phyloP scores from a whole-genome alignment of 768 basidiomycete genomes.

The Russula sp. region DNA sequence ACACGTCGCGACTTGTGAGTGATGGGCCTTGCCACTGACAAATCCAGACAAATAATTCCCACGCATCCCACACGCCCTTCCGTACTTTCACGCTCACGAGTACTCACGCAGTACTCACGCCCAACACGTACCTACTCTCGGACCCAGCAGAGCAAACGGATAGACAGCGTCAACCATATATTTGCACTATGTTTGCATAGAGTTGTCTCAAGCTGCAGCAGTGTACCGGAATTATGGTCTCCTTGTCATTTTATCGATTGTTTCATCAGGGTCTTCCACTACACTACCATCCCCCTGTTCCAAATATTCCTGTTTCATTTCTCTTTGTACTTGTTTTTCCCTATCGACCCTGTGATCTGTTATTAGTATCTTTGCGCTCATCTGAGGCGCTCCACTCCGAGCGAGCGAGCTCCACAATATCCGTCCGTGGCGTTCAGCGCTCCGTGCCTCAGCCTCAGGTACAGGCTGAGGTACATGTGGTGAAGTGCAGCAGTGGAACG shows the following conservation, averaged over 20 bases:
- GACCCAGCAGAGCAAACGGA: not conserved
- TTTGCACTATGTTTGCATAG: not conserved
- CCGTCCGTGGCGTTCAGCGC: constrained; percentile 13
- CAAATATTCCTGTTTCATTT: constrained; percentile 13
- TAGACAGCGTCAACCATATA: not conserved
- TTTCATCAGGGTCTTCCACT: constrained; percentile 4
- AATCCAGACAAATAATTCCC: constrained; percentile 21
- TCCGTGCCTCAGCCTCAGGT: constrained; percentile 18
- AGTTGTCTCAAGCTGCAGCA: not conserved
- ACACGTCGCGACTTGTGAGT: constrained; percentile 27
- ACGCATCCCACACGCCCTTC: not conserved
- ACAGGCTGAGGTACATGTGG: constrained; percentile 13
- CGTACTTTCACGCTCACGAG: too few relatives aligned
- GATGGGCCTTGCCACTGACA: not conserved
- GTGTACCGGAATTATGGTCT: too few relatives aligned
- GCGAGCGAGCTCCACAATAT: constrained; percentile 16
- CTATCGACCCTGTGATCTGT: not conserved
- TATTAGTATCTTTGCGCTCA: constrained; percentile 6
- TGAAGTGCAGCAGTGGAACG: not conserved
- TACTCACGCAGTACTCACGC: not conserved
- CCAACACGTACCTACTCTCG: not conserved
- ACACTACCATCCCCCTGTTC: constrained; percentile 7
- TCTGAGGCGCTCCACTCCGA: constrained; percentile 12
- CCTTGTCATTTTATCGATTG: not conserved
- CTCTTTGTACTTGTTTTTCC: not conserved